phyloP scores from a whole-genome alignment of 2,329 filamentous ascomycete genomes.

The Paracoccidioides lutzii region DNA sequence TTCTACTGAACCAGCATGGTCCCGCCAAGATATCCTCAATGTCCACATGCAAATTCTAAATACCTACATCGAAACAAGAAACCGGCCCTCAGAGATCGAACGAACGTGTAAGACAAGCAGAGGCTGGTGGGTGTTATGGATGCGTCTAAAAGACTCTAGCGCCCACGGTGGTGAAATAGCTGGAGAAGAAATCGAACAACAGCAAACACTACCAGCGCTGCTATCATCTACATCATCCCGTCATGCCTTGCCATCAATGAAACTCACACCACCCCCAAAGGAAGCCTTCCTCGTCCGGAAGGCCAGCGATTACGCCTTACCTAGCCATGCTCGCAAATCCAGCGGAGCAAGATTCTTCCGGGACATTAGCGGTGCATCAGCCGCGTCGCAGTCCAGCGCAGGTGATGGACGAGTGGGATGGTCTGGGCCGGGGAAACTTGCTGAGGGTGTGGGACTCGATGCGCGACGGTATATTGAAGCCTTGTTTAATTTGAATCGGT shows the following conservation, averaged over 20 bases:
- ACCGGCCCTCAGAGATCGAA: slow-evolving; percentile 39
- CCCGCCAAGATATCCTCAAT: slow-evolving; percentile 47
- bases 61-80: slow-evolving; percentile 41
- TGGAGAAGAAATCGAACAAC: slow-evolving; percentile 1
- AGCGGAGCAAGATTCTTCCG: slow-evolving; percentile 26
- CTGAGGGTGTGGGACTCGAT: slow-evolving; percentile 36
- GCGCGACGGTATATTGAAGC: slow-evolving; percentile 35
- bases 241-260: not conserved
- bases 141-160: slow-evolving; percentile 34
- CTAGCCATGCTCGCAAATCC: slow-evolving; percentile 21
- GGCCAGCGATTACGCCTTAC: slow-evolving; percentile 29
- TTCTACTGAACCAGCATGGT: slow-evolving; percentile 28
- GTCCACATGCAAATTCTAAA: slow-evolving; percentile 48
- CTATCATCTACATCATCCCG: not conserved
- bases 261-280: slow-evolving; percentile 10
- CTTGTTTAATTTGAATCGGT: slow-evolving; percentile 33
- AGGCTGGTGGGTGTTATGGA: slow-evolving; percentile 58
- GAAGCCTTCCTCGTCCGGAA: slow-evolving; percentile 37
- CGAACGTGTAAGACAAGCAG: slow-evolving; percentile 49
- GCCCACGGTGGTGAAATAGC: not conserved
- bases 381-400: slow-evolving; percentile 14
- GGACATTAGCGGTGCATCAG: slow-evolving; percentile 26
- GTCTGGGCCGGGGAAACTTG: slow-evolving; percentile 23
- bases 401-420: slow-evolving; percentile 16
- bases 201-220: not conserved